phyloP scores from a whole-genome alignment of 805 yeast genomes.

The Blastobotrys americana region DNA sequence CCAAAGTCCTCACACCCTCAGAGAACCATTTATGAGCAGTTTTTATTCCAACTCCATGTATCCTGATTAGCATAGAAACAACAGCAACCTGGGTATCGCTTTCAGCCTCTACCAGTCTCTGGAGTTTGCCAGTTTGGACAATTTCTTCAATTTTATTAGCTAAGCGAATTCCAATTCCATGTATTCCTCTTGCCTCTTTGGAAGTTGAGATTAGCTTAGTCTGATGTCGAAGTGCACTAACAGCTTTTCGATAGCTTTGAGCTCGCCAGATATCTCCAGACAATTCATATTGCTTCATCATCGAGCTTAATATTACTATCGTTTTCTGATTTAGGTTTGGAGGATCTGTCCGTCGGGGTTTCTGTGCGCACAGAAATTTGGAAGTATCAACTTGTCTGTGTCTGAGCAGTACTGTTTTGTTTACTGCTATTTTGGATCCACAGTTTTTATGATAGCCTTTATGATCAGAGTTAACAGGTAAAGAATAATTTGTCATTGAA shows the following conservation, averaged over 20 bases:
- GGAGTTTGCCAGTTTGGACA: constrained; percentile 30
- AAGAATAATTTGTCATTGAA: too few species aligned
- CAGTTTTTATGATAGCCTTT: too few species aligned
- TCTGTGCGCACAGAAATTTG: constrained; percentile 9
- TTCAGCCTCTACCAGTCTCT: constrained; percentile 19
- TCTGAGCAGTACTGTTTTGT: background rate
- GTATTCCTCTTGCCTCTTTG: constrained; percentile 35
- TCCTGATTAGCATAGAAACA: constrained; percentile 32
- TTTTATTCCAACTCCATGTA: constrained; percentile 45
- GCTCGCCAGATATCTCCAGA: constrained; percentile 35
- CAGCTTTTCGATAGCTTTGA: constrained; percentile 40
- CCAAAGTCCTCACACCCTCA: constrained; percentile 34
- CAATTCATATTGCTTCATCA: constrained; percentile 29
- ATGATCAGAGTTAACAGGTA: too few species aligned
- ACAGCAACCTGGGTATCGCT: constrained; percentile 22
- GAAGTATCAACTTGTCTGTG: background rate
- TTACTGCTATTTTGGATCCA: too few species aligned
- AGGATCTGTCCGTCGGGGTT: constrained; percentile 2
- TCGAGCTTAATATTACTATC: constrained; percentile 28
- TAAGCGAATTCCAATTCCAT: constrained; percentile 38
- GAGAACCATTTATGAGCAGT: constrained; percentile 37
- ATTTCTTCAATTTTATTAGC: constrained; percentile 43
- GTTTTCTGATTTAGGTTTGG: constrained; percentile 27
- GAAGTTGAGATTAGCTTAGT: constrained; percentile 30
- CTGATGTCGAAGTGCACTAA: constrained; percentile 29